phyloP scores from a whole-genome alignment of 805 yeast genomes.

The Monosporozyma aerobia region DNA sequence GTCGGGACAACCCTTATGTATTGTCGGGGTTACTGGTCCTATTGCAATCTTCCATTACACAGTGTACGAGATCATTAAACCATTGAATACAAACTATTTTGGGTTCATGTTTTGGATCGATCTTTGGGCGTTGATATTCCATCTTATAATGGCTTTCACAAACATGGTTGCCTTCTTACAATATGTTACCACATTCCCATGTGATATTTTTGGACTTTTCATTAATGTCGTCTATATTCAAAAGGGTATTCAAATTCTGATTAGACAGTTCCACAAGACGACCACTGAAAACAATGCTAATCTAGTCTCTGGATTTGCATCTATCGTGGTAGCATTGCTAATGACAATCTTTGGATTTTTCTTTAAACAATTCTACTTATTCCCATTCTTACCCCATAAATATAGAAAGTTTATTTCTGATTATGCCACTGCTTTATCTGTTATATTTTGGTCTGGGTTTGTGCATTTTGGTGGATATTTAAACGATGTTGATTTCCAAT shows the following conservation, averaged over 20 bases:
- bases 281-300: not conserved
- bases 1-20: conserved; percentile 85
- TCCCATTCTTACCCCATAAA: conserved; percentile 51
- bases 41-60: conserved; percentile 87
- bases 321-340: conserved; percentile 62
- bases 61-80: conserved; percentile 37
- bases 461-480: conserved; percentile 83
- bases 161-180: conserved; percentile 61
- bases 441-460: conserved; percentile 86
- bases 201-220: conserved; percentile 89
- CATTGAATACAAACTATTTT: conserved; percentile 46
- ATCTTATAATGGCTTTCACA: conserved; percentile 57
- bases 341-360: conserved; percentile 73
- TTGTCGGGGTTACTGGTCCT: conserved; percentile 97
- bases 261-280: conserved; percentile 48
- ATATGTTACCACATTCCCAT: conserved; percentile 71
- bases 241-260: conserved; percentile 78
- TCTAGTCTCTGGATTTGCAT: conserved; percentile 53
- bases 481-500: conserved; percentile 44
- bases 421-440: conserved; percentile 75
- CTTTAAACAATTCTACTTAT: conserved; percentile 40
- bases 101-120: conserved; percentile 96
- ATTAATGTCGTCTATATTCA: conserved; percentile 81
- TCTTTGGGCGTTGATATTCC: conserved; percentile 82
- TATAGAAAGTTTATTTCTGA: conserved; percentile 69